phyloP scores from a whole-genome alignment of 1,139 yeast genomes.

The Pichia sorboxylosa region DNA sequence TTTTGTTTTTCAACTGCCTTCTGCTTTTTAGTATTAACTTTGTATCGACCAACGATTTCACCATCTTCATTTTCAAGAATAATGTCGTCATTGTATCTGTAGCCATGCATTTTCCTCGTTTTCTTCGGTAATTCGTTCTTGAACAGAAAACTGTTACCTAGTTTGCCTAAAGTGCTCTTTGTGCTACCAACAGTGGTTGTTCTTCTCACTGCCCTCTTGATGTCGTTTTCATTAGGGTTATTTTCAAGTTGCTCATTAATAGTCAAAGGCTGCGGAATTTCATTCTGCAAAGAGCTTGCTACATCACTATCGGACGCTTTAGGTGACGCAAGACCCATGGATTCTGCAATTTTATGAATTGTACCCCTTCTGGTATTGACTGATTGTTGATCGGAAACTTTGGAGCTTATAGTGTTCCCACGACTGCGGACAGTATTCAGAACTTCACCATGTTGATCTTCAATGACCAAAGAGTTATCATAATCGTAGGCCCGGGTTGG shows the following conservation, averaged over 20 bases:
- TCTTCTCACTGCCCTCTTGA: neutral
- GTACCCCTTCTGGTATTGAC: constrained; percentile 8
- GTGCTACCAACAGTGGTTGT: constrained; percentile 4
- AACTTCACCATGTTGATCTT: constrained; percentile 75
- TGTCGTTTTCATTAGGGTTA: neutral
- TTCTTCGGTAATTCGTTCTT: constrained; percentile 9
- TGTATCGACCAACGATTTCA: constrained; percentile 75
- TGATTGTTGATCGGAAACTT: constrained; percentile 1
- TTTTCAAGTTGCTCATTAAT: neutral
- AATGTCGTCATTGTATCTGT: constrained; percentile 56
- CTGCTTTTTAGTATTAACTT: constrained; percentile 34
- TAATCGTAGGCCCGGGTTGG: constrained; percentile 57
- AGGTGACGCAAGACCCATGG: neutral
- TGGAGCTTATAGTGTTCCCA: constrained; percentile 5
- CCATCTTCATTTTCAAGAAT: constrained; percentile 88
- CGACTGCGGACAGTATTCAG: constrained; percentile 24
- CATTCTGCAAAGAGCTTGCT: neutral
- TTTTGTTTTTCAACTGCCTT: constrained; percentile 4
- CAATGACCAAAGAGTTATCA: constrained; percentile 59
- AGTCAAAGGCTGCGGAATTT: neutral
- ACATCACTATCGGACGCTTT: neutral
- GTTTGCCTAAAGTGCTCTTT: constrained; percentile 6
- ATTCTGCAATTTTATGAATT: constrained; percentile 4
- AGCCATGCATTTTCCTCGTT: constrained; percentile 31
- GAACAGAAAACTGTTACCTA: constrained; percentile 8